phyloP scores from a whole-genome alignment of 441 rosid genomes.

The Pelargonium australe region DNA sequence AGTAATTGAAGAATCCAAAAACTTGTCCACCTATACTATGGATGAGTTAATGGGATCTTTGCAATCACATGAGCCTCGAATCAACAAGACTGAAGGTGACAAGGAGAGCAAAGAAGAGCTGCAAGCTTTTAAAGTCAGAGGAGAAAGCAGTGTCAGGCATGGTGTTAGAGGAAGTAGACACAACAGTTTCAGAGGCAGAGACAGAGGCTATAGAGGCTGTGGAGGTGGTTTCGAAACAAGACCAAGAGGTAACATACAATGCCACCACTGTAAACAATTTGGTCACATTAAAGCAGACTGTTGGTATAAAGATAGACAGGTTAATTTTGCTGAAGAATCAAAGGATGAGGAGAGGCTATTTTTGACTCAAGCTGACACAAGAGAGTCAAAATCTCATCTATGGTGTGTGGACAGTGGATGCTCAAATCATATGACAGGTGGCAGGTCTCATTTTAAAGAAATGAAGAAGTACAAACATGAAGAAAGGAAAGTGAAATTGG shows the following conservation, averaged over 20 bases:
- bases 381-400: neutral
- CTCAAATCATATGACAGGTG: neutral
- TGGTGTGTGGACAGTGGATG: neutral
- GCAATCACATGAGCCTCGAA: neutral
- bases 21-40: neutral
- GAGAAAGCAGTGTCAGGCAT: neutral
- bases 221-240: neutral
- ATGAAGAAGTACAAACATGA: neutral
- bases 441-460: neutral
- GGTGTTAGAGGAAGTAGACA: neutral
- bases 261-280: slow-evolving; percentile 7
- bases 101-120: neutral
- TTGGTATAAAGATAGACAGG: neutral
- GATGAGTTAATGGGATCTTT: slow-evolving; percentile 1
- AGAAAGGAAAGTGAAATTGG: neutral
- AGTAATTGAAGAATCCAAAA: neutral
- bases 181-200: neutral
- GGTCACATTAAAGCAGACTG: neutral
- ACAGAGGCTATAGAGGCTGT: neutral
- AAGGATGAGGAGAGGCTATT: neutral
- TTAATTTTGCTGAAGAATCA: neutral
- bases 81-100: neutral
- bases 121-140: neutral
- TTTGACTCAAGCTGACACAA: neutral
- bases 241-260: neutral